Evolutionary conservation across 139 green algal species (phyloP).

Genomic region (Chlorella sp.): DNA sequence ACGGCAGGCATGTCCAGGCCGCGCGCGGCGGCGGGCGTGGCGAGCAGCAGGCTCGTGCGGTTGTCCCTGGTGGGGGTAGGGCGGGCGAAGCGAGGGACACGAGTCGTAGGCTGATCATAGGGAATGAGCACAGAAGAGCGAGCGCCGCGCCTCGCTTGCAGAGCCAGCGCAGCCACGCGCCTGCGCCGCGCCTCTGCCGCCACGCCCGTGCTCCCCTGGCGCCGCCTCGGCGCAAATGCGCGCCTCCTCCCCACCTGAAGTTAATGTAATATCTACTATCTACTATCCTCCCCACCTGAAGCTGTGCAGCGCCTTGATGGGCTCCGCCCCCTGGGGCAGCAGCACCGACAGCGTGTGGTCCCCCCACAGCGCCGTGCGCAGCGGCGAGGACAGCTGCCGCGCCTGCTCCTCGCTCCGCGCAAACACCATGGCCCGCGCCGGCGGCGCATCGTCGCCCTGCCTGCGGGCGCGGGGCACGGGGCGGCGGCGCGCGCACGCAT

Average conservation of each 20-base stretch:
- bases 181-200: too few species aligned
- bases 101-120: too few species aligned
- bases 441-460: slow-evolving; percentile 47
- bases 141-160: background rate
- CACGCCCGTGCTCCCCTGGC: too few species aligned
- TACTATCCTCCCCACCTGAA: slow-evolving; percentile 16
- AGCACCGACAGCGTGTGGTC: slow-evolving; percentile 81
- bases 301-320: slow-evolving; percentile 69
- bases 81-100: too few species aligned
- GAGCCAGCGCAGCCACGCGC: too few species aligned
- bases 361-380: slow-evolving; percentile 75
- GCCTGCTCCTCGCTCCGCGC: slow-evolving; percentile 53
- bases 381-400: slow-evolving; percentile 49
- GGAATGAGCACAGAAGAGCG: too few species aligned
- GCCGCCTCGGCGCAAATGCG: too few species aligned
- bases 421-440: slow-evolving; percentile 73
- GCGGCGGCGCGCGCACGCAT: background rate
- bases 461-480: slow-evolving; percentile 5
- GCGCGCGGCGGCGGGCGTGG: slow-evolving; percentile 64
- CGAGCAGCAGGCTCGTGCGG: slow-evolving; percentile 64
- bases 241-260: too few species aligned
- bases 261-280: too few species aligned
- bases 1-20: slow-evolving; percentile 89
- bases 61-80: slow-evolving; percentile 84
- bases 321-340: slow-evolving; percentile 74